phyloP scores from a whole-genome alignment of 257 asterid genomes.

The Ballota nigra region DNA sequence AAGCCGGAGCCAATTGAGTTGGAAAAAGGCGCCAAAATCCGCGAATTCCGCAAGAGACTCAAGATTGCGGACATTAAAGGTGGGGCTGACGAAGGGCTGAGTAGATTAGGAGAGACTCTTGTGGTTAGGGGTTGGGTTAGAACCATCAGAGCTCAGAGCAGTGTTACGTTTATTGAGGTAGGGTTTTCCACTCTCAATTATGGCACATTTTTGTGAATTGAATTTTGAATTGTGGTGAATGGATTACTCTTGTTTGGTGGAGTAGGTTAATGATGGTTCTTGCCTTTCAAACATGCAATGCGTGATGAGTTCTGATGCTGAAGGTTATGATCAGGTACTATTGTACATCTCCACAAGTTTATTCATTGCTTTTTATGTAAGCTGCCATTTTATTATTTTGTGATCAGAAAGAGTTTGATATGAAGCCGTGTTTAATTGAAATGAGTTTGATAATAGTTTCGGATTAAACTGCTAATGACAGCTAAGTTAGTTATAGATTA shows the following conservation, averaged over 20 bases:
- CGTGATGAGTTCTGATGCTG: constrained; percentile 74
- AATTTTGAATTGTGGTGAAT: constrained; percentile 19
- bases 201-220: constrained; percentile 3
- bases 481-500: not conserved
- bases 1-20: constrained; percentile 41
- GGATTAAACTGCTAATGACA: not conserved
- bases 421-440: not conserved
- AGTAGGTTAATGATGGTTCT: constrained; percentile 94
- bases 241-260: constrained; percentile 22
- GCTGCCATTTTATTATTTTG: not conserved
- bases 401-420: not conserved
- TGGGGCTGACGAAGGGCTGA: constrained; percentile 71
- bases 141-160: constrained; percentile 84
- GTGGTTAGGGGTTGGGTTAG: constrained; percentile 94
- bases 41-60: constrained; percentile 65
- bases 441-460: not conserved
- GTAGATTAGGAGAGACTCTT: constrained; percentile 61
- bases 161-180: constrained; percentile 85
- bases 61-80: constrained; percentile 80
- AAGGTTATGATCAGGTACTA: constrained; percentile 88
- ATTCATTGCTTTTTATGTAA: not conserved
- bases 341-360: constrained; percentile 11
- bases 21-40: constrained; percentile 43
- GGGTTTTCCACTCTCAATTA: not conserved
- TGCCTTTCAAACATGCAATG: constrained; percentile 98